These are phyloP conservation scores for Metarhizium guizhouense DNA, from an alignment of 2,329 filamentous ascomycete genomes.

Conservation along the genomic window DNA sequence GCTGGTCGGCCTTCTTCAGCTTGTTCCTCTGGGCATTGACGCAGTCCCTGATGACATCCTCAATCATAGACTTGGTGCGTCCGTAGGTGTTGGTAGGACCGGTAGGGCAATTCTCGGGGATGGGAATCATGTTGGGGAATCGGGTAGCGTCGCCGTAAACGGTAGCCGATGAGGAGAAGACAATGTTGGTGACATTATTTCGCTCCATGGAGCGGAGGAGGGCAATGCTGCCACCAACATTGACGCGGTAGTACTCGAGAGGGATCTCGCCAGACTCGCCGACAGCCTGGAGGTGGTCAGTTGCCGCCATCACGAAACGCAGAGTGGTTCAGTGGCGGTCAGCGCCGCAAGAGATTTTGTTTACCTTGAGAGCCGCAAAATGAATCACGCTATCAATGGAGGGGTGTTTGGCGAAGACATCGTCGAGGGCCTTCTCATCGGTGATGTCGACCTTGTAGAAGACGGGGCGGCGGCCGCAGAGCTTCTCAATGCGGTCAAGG, in stretches of 20 bases:
- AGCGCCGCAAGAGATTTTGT: not conserved
- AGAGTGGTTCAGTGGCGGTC: not conserved
- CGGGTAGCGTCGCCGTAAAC: slow-evolving; percentile 97
- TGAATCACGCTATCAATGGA: slow-evolving; percentile 98
- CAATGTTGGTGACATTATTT: slow-evolving; percentile 90
- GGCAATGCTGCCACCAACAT: slow-evolving; percentile 84
- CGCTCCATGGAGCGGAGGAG: slow-evolving; percentile 81
- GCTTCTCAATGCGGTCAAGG: slow-evolving; percentile 89
- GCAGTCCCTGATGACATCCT: slow-evolving; percentile 85
- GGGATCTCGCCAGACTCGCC: slow-evolving; percentile 91
- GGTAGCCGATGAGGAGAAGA: slow-evolving; percentile 96
- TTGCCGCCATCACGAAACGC: not conserved
- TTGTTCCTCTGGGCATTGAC: slow-evolving; percentile 81
- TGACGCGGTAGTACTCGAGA: slow-evolving; percentile 95
- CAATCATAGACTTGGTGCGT: slow-evolving; percentile 88
- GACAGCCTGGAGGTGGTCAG: slow-evolving; percentile 56
- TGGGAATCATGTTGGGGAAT: slow-evolving; percentile 97
- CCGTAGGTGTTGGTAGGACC: slow-evolving; percentile 97
- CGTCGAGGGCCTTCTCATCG: slow-evolving; percentile 72
- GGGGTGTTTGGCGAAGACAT: slow-evolving; percentile 80
- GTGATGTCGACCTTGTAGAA: slow-evolving; percentile 88
- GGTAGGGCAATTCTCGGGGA: slow-evolving; percentile 92
- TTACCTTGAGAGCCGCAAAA: slow-evolving; percentile 92
- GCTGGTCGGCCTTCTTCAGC: slow-evolving; percentile 69
- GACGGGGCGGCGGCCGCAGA: slow-evolving; percentile 75